Percentiles rank a stretch among this genome's conserved stretches.
Conservation (phyloP, 345 rosid genomes). For the Viola odorata region DNA sequence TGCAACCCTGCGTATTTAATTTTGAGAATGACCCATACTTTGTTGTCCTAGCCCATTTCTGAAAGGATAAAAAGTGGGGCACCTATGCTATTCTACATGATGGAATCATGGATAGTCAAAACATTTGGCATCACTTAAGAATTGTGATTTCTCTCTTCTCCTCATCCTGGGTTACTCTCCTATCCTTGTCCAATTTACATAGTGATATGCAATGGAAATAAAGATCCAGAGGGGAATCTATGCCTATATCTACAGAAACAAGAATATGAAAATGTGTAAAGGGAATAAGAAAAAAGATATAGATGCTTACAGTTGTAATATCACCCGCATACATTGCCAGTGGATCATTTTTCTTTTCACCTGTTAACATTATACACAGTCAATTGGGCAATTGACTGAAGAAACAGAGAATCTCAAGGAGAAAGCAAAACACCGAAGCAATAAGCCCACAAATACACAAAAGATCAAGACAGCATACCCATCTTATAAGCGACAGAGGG, state of each 20-base stretch:
- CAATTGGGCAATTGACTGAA: neutral
- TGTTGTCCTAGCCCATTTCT: too few relatives aligned
- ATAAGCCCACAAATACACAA: neutral
- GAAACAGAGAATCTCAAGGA: too few relatives aligned
- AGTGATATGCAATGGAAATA: neutral
- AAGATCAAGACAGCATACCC: conserved; percentile 34
- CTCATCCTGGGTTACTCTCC: too few relatives aligned
- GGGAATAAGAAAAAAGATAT: neutral
- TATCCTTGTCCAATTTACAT: too few relatives aligned
- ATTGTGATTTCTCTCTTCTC: too few relatives aligned
- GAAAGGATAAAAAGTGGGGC: too few relatives aligned
- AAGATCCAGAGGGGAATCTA: neutral
- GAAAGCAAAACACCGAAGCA: neutral
- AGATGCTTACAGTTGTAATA: conserved; percentile 70
- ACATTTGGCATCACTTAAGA: too few relatives aligned
- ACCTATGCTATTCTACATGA: too few relatives aligned
- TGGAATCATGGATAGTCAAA: too few relatives aligned
- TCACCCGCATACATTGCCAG: conserved; percentile 95
- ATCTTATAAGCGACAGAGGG: conserved; percentile 89
- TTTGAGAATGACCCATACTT: too few relatives aligned
- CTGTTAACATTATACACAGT: conserved; percentile 26
- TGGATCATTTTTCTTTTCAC: conserved; percentile 89
- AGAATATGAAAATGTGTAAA: neutral
- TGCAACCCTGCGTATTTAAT: too few relatives aligned
- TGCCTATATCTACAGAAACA: neutral